Conservation (phyloP, 306 rosid genomes). For the Senna siamea region DNA sequence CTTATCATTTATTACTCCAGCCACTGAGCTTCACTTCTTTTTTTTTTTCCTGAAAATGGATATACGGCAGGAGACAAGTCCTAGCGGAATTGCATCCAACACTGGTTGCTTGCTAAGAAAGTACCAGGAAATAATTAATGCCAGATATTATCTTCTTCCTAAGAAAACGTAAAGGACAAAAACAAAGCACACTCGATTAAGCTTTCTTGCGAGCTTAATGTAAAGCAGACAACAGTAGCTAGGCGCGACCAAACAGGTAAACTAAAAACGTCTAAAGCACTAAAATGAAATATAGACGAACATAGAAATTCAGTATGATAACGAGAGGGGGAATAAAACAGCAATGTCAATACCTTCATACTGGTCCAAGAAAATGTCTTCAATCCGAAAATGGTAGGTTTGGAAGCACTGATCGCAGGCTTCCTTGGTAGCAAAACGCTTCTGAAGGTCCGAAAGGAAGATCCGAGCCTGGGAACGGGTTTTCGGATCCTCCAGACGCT, state of each 20-base stretch:
- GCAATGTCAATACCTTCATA: conserved; percentile 51
- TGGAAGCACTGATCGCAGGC: conserved; percentile 66
- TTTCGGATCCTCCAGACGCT: conserved; percentile 71
- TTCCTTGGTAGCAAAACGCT: conserved; percentile 68
- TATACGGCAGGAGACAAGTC: not conserved
- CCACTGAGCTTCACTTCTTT: not conserved
- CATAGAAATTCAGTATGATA: not conserved
- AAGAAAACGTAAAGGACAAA: not conserved
- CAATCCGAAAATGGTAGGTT: conserved; percentile 80
- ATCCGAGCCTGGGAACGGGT: conserved; percentile 81
- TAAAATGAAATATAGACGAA: not conserved
- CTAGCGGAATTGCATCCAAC: not conserved
- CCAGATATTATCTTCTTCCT: not conserved
- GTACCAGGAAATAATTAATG: not conserved
- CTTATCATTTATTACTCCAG: not conserved
- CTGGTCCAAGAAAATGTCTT: conserved; percentile 78
- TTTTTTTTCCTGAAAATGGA: not conserved
- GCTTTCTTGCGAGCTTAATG: not conserved
- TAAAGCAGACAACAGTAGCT: not conserved
- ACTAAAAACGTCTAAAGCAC: not conserved
- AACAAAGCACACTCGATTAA: not conserved
- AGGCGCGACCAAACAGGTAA: conserved; percentile 15
- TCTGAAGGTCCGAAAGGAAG: conserved; percentile 75
- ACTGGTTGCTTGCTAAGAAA: not conserved
- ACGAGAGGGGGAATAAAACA: not conserved